Evolutionary conservation across 2,329 filamentous ascomycete species (phyloP).

Genomic region (Fusarium camptoceras): DNA sequence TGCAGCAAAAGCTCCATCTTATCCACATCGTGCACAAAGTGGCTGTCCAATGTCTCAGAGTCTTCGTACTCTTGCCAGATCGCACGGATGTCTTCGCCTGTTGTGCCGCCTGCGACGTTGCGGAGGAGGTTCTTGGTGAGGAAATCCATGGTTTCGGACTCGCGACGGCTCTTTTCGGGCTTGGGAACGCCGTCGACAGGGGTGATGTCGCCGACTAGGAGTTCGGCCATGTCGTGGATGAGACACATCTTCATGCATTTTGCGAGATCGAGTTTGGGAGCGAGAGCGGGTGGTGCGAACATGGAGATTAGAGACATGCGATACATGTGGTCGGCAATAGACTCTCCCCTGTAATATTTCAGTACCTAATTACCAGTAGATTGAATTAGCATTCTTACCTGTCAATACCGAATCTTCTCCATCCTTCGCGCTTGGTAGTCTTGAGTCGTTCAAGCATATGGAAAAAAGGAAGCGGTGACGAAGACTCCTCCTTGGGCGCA

Average conservation of each 20-base stretch:
- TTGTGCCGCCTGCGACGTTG: constrained; percentile 75
- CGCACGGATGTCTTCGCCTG: constrained; percentile 77
- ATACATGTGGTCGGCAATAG: constrained; percentile 99
- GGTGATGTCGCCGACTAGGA: constrained; percentile 95
- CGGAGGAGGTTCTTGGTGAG: constrained; percentile 79
- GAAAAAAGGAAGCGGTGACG: constrained; percentile 89
- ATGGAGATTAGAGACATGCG: constrained; percentile 98
- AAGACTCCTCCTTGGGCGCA: constrained; percentile 68
- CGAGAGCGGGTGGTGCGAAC: constrained; percentile 82
- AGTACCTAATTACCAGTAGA: background rate
- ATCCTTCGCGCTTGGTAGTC: constrained; percentile 95
- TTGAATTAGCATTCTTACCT: constrained; percentile 53
- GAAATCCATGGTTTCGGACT: constrained; percentile 92
- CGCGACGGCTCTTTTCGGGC: constrained; percentile 87
- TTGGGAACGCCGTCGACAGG: constrained; percentile 89
- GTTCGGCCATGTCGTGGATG: constrained; percentile 97
- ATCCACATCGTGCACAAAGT: constrained; percentile 96
- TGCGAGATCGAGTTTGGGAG: constrained; percentile 77
- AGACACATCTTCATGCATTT: constrained; percentile 96
- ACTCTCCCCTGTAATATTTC: constrained; percentile 74
- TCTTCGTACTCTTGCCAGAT: constrained; percentile 98
- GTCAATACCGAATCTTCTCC: constrained; percentile 85
- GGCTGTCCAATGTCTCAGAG: constrained; percentile 81
- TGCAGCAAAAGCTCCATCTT: constrained; percentile 96
- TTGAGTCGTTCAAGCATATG: constrained; percentile 94